Base-by-base conservation (phyloP, 2,329 filamentous ascomycete genomes). In the Calycina herbarum region DNA sequence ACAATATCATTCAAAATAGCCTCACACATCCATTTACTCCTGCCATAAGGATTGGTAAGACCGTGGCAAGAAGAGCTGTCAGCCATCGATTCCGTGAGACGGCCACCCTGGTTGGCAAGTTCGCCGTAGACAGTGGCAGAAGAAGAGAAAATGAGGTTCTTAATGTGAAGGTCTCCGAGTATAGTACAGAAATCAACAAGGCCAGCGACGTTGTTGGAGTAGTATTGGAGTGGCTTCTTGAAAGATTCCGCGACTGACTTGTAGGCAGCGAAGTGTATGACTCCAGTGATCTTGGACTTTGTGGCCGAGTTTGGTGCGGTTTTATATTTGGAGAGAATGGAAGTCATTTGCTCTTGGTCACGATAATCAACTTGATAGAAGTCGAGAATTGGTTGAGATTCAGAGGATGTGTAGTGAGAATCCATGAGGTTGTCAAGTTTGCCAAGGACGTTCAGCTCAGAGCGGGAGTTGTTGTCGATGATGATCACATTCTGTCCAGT, bases 251-350 rank as follows among this genome's bases (percentile, higher is more conserved):
- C 82, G 0, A 89, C 86, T 1, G 87, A 85, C 74, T 89, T 89
- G 79, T 85, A 86, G 0, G 86, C 87, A 11, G 87, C 87, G 68
- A 89, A 89, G 72, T 90, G 87, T 66, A 90, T 88, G 29, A 89
- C 86, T 0, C 86, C 86, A 0, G 78, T 77, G 66, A 89, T 87
- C 40, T 78, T 81, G 2, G 85, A 86, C 62, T 13, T 61, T 31
- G 57, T 58, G 57, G 35, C 42, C 35, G 58, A 56, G 8, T 15
- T 15, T 57, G 45, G 54, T 24, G 29, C 84, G 72, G 10, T 62
- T 5, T 62, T 24, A 61, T 69, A 72, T 51, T 65, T 38, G 13
- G 68, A 66, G n/a, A 75, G 68, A 20, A 75, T 69, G 2, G 64
- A 54, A 31, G 57, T 65, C 11, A 73, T 69, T 4, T 68, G 59